Evolutionary conservation across 1,284 basidiomycete species (phyloP).

Genomic region (Coniferiporia weirii): DNA sequence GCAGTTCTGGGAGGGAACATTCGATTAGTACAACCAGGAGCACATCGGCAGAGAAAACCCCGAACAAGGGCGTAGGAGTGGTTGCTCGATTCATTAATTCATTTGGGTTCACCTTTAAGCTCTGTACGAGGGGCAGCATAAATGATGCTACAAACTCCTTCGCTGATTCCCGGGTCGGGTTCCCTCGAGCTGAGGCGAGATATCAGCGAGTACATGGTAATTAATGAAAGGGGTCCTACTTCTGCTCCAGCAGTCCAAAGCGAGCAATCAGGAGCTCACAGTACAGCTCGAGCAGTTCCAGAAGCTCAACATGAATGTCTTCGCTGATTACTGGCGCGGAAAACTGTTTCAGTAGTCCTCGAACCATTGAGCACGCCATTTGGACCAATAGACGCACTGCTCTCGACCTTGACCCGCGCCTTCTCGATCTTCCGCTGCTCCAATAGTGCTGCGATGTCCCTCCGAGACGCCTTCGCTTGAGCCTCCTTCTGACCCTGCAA

Average conservation of each 20-base stretch:
- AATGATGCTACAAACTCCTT: slow-evolving; percentile 78
- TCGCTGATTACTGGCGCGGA: slow-evolving; percentile 69
- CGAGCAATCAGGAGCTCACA: slow-evolving; percentile 89
- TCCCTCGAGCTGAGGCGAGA: slow-evolving; percentile 52
- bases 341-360: not conserved
- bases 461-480: slow-evolving; percentile 77
- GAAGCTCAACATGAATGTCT: slow-evolving; percentile 78
- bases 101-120: slow-evolving; percentile 60
- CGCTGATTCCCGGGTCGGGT: slow-evolving; percentile 77
- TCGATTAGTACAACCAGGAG: not conserved
- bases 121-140: slow-evolving; percentile 90
- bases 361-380: not conserved
- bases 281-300: slow-evolving; percentile 93
- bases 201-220: slow-evolving; percentile 1
- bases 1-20: slow-evolving; percentile 59
- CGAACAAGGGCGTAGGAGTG: not conserved
- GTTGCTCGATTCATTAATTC: not conserved
- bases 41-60: not conserved
- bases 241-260: slow-evolving; percentile 86
- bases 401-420: slow-evolving; percentile 78
- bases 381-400: slow-evolving; percentile 44
- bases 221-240: slow-evolving; percentile 39
- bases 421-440: slow-evolving; percentile 81
- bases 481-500: slow-evolving; percentile 93
- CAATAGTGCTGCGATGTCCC: slow-evolving; percentile 75